Conservation (phyloP, 345 rosid genomes). For the Cochlearia excelsa region DNA sequence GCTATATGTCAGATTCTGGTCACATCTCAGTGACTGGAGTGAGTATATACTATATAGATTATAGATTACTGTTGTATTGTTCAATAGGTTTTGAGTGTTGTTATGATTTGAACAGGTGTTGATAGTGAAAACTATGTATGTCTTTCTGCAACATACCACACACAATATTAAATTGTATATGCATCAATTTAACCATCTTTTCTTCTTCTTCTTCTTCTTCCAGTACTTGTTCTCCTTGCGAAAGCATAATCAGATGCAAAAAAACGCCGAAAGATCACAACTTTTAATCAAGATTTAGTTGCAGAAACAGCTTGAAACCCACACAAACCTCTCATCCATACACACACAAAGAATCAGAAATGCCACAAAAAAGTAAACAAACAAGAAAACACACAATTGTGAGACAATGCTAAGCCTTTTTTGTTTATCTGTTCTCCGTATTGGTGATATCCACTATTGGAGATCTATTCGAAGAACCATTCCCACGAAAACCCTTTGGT, state of each 20-base stretch:
- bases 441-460: slow-evolving; percentile 44
- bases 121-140: slow-evolving; percentile 17
- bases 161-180: neutral
- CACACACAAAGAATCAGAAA: slow-evolving; percentile 38
- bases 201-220: too few species aligned
- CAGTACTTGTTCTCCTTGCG: neutral
- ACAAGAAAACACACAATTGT: slow-evolving; percentile 24
- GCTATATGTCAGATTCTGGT: slow-evolving; percentile 3
- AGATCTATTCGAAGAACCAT: slow-evolving; percentile 29
- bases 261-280: slow-evolving; percentile 22
- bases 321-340: neutral
- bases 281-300: slow-evolving; percentile 23
- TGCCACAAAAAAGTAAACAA: slow-evolving; percentile 20
- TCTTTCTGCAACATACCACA: slow-evolving; percentile 23
- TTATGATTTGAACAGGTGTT: slow-evolving; percentile 25
- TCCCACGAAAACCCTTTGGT: slow-evolving; percentile 23
- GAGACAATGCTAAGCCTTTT: slow-evolving; percentile 1
- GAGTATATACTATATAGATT: slow-evolving; percentile 18
- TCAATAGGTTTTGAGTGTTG: slow-evolving; percentile 26
- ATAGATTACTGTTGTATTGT: neutral
- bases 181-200: slow-evolving; percentile 13
- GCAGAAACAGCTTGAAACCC: slow-evolving; percentile 22
- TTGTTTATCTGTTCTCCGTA: slow-evolving; percentile 29
- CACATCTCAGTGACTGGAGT: slow-evolving; percentile 24
- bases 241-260: slow-evolving; percentile 19